Percentiles rank a stretch among this genome's conserved stretches.
Conservation (phyloP, 1,139 yeast species). For the Saccharomyces hybrid region DNA sequence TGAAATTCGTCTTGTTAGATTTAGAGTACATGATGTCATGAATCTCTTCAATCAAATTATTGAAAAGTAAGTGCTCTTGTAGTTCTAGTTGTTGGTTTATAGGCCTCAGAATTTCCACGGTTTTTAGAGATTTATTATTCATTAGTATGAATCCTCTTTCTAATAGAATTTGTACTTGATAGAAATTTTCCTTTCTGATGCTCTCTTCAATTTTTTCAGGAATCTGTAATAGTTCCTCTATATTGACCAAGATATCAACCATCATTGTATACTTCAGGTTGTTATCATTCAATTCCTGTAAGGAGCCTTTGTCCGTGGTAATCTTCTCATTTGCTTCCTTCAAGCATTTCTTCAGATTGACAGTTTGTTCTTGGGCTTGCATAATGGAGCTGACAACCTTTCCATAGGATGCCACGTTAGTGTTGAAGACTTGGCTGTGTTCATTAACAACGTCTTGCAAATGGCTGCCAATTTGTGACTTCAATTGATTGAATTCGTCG, state of each 20-base stretch:
- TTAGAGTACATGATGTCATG: conserved; percentile 66
- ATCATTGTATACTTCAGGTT: conserved; percentile 58
- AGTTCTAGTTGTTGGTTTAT: conserved; percentile 51
- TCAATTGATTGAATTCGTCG: conserved; percentile 48
- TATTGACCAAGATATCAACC: conserved; percentile 63
- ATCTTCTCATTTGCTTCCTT: conserved; percentile 45
- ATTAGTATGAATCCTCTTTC: conserved; percentile 50
- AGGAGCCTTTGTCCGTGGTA: conserved; percentile 46
- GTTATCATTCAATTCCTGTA: conserved; percentile 58
- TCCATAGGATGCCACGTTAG: conserved; percentile 71
- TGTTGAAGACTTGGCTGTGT: conserved; percentile 78
- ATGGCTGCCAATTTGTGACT: conserved; percentile 48
- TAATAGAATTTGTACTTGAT: conserved; percentile 59
- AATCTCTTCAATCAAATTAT: conserved; percentile 68
- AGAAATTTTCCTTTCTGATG: conserved; percentile 60
- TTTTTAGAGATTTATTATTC: conserved; percentile 53
- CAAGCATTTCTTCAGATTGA: conserved; percentile 23
- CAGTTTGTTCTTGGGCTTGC: conserved; percentile 27
- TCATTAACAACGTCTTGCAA: conserved; percentile 69
- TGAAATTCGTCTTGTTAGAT: conserved; percentile 11
- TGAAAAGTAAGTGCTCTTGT: conserved; percentile 62
- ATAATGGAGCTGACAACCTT: conserved; percentile 38
- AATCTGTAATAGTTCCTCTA: conserved; percentile 51
- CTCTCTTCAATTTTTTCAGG: conserved; percentile 60
- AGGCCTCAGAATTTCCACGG: conserved; percentile 52